Evolutionary conservation across 306 rosid genomes (phyloP), one percentile per base, ranked within the genome.

Genomic region (Aeschynomene evenia): DNA sequence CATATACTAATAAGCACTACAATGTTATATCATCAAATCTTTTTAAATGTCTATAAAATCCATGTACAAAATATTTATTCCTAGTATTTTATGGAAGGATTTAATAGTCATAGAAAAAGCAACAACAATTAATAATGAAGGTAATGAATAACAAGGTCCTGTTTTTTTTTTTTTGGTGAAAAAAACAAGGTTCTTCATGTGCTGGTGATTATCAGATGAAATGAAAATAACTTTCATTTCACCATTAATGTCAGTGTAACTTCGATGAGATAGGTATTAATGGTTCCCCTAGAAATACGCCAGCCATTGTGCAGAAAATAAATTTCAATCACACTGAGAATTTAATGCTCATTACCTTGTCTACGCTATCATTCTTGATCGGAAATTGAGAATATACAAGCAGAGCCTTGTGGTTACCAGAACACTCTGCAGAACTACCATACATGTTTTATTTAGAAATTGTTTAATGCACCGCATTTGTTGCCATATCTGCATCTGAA

Each of bases 301-400:
- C 28, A 70, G 49, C 14, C 39, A 51, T 48, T 70, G 46, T 53
- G 64, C 48, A 77, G 46, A 56, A 56, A 63, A 77, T 13, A 65
- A 59, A 11, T 52, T 20, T 45, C 31, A 63, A 59, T 51, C 50
- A 31, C 43, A 57, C 23, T 12, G 49, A 26, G 63, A 57, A 70
- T 68, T 53, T 52, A 71, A 53, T 58, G 55, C 34, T 26, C 29
- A 43, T 77, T 88, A 88, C 95, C 95, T 86, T 63, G 62, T 72
- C 82, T 70, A 65, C 29, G 66, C 77, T 66, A 67, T 68, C 50
- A 48, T 71, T 71, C 68, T 73, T 36, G 46, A 66, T n/a, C 26
- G 76, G 68, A 70, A 53, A 75, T 65, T 72, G 83, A 68, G 68
- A 79, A 74, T 68, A 77, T 71, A 80, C 76, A 68, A 63, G 78